Base-by-base conservation (phyloP, 75 land plant genomes). In the Picea glauca region DNA sequence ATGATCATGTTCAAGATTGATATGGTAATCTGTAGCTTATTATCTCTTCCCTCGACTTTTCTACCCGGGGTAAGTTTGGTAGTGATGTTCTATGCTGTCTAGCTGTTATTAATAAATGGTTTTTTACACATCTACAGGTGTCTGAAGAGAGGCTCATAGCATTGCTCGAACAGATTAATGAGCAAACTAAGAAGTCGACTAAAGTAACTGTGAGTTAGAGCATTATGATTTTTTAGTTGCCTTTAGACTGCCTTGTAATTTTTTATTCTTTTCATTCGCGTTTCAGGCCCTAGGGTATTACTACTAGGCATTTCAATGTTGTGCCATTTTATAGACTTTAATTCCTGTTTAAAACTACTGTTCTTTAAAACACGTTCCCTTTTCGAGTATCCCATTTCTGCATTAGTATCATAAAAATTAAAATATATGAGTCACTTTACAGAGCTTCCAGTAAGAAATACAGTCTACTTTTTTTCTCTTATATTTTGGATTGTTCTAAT, bases 81-180 rank as follows among this genome's bases (percentile, higher is more conserved):
- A n/a, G 38, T 8, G 23, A 46, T 70, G 11, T 70, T 70, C 5
- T 70, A 18, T 6, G 3, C 38, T 70, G 46, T 40, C 33, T 40
- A 46, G 2, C 38, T 70, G 54, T 9, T 8, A 40, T 18, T 68
- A 40, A 68, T 38, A 11, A 13, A 38, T 64, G 59, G 58, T 13
- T n/a, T 2, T 64, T 65, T 70, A 50, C 12, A 23, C 30, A 17
- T 73, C 58, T 63, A 20, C 79, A 97, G 99, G 99, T 97, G n/a
- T 87, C 98, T 31, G 99, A 97, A 82, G 99, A 94, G 72, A 86
- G 86, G 82, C 93, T 97, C 21, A 97, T 97, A 58, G 78, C 91
- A 72, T 83, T 97, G 58, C 87, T 97, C 64, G 99, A 97, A 79
- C 99, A 97, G 76, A 97, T 97, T 38, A 97, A 97, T 85, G 94